Base-by-base conservation (phyloP, 352 stramenopile genomes). In the Phytophthora foliorum region DNA sequence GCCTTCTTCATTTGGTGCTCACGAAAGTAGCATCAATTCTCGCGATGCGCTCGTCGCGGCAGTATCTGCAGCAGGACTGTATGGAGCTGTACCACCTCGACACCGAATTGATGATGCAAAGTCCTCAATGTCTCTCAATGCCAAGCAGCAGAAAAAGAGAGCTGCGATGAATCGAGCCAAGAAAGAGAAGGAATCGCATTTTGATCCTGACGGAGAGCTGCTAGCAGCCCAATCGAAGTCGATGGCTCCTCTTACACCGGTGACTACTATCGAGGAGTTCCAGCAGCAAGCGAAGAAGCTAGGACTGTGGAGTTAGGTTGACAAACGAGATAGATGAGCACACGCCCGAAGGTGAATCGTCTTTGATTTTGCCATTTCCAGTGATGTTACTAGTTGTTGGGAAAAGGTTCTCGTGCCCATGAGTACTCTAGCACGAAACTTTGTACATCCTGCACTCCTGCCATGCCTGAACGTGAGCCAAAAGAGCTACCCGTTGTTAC, bases 241-340 rank as follows among this genome's bases (percentile, higher is more conserved):
- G 25, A 39, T 32, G 17, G 16, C 31, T 54, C 31, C n/a, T 2
- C 34, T 63, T 21, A 31, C 56, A 2, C 8, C 27, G 16, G 45
- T 54, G 16, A 63, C 66, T 10, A 73, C 49, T 1, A 73, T 86
- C 27, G 66, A 78, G 21, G 75, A 78, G 24, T 72, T 86, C n/a
- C 75, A 75, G 48, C 46, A 54, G 27, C 78, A 81, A 25, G 75
- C 75, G 0, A 82, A 78, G 31, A 66, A 73, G n/a, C 62, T 86
- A 8, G 75, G 78, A 4, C 58, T 86, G 2, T 86, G 78, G 78
- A 86, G 67, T 54, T 86, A 74, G 51, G 14, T 11, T 41, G 10
- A n/a, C 1, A 34, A 42, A 7, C 25, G 3, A 22, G 16, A 7
- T 24, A 39, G 17, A 29, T 36, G 32, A 57, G 25, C 17, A 21